Base-by-base conservation (phyloP, 768 basidiomycete species). In the Vararia minispora region DNA sequence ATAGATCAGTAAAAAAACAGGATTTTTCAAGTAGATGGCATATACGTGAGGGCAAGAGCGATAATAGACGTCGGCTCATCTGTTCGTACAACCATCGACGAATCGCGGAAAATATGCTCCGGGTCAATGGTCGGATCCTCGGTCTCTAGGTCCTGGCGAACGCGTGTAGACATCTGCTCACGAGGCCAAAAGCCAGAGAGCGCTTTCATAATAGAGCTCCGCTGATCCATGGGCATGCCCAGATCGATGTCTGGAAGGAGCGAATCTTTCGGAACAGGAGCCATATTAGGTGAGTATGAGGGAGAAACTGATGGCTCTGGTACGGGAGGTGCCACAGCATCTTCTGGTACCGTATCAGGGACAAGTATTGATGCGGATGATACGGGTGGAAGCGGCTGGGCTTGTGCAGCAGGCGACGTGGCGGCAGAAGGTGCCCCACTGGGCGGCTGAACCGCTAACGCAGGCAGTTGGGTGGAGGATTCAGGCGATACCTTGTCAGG, bases 41-140 rank as follows among this genome's bases (percentile, higher is more conserved):
- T 75, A 51, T 51, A 89, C 88, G 83, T 87, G 34, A 99, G 61
- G 5, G 90, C 88, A 40, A 97, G 77, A 6, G 95, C 92, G 46
- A 98, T 91, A 52, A 98, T 95, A 13, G 94, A 97, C 0, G 92
- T 95, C 2, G 94, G 95, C 53, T 99, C 95, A 56, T 97, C 91
- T 14, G 90, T 90, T 14, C 94, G 74, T 14, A 99, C 83, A 35
- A 97, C 79, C 75, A 98, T 92, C 2, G 83, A 79, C 12, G 88
- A 90, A 52, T 94, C 92, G 26, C 87, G 72, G 62, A 95, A 97
- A 33, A 98, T 81, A 53, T 98, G 90, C 51, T 97, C 92, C 1
- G 79, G 79, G 53, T 88, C 82, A 44, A 71, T 69, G 57, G 79
- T 70, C 4, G 74, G 72, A 50, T 86, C 80, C 9, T 82, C 79